Evolutionary conservation across 2,329 filamentous ascomycete species (phyloP), one percentile per base, ranked within the genome.

Genomic region (Fusarium odoratissimum): DNA sequence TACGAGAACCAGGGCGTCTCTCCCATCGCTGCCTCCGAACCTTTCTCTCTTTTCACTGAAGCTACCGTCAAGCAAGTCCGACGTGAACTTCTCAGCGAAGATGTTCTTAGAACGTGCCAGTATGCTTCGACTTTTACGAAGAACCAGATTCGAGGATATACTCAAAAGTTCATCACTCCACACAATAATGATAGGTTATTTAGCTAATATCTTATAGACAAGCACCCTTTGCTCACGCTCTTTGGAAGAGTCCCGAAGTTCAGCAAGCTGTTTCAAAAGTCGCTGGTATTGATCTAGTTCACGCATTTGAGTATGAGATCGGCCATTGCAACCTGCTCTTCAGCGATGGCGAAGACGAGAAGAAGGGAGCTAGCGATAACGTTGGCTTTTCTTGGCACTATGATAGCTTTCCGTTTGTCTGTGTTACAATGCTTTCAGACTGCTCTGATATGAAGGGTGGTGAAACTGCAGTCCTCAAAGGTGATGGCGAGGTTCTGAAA

Each of bases 331-430:
- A 90, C 76, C 82, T 89, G 57, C 85, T 86, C 8, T 80, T 87
- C 23, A 86, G 88, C 75, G 83, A 83, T 3, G 85, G 54, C 2
- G 60, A 67, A 60, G 80, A 46, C 51, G 80, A 86, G 35, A 77
- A 86, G 35, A 78, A 85, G 9, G 83, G 80, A 73, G 82, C 80
- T 74, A 84, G 86, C 31, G 85, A 88, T 52, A 83, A 86, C 40
- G 83, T 86, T 9, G 64, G 64, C 4, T 73, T 69, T 71, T 86
- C 89, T 9, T 92, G 90, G 90, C 90, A 91, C 79, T 87, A 83
- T 1, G 91, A 92, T 78, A 90, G 87, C 76, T 91, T 90, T 76
- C 89, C 90, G 0, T 92, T 91, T 76, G 90, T 92, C n/a, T 91
- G 89, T 72, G 90, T 92, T n/a, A 84, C 86, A 12, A 92, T 92